These are phyloP conservation scores for Trichomonas gallinae DNA, from an alignment of 208 protist genomes.

Conservation along the genomic window DNA sequence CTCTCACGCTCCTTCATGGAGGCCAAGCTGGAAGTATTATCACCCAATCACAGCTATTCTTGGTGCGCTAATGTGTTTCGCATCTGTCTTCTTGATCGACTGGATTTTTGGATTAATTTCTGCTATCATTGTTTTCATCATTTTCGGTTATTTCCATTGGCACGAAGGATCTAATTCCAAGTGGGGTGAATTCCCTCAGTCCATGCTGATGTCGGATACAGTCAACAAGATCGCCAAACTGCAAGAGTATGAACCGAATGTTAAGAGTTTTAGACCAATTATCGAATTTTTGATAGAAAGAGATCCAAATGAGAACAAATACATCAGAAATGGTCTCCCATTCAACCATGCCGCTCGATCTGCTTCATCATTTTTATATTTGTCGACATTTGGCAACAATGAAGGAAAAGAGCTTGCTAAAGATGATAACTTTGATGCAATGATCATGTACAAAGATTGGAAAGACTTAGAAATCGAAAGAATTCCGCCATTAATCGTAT, in stretches of 20 bases:
- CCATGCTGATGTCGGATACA: background rate
- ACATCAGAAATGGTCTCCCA: background rate
- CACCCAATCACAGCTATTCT: conserved; percentile 31
- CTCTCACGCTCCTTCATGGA: conserved; percentile 34
- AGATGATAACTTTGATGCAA: background rate
- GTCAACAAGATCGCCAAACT: background rate
- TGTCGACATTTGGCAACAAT: background rate
- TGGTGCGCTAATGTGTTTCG: conserved; percentile 32
- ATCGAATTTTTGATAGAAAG: background rate
- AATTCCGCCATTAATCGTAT: background rate
- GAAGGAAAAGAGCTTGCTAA: background rate
- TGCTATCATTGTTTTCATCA: background rate
- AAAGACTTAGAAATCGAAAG: background rate
- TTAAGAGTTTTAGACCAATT: background rate
- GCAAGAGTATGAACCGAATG: background rate
- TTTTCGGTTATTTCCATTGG: conserved; percentile 10
- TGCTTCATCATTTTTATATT: background rate
- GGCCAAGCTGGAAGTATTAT: conserved; percentile 41
- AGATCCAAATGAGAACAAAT: background rate
- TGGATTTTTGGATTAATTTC: background rate
- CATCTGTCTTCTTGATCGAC: conserved; percentile 37
- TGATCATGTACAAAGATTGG: background rate
- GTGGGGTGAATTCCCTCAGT: background rate
- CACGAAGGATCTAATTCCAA: background rate
- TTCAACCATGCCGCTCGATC: background rate